These are phyloP conservation scores for Irpex rosettiformis DNA, from an alignment of 1,284 basidiomycete species.

Conservation along the genomic window DNA sequence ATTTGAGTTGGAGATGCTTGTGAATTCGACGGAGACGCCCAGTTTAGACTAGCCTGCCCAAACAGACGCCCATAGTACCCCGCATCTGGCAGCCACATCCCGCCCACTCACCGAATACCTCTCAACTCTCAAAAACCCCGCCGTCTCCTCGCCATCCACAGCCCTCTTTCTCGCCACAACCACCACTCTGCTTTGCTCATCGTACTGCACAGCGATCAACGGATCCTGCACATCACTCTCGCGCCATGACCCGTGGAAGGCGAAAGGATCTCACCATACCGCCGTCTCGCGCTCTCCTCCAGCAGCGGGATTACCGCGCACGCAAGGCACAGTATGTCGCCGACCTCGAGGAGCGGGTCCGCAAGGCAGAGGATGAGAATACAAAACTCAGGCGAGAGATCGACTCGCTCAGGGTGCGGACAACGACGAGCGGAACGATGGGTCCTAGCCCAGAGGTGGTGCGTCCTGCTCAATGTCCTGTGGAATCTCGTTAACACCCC, in stretches of 20 bases:
- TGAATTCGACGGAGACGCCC: background rate
- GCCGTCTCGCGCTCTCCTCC: slow-evolving; percentile 39
- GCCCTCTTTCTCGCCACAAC: background rate
- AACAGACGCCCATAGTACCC: slow-evolving; percentile 7
- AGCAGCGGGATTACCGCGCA: slow-evolving; percentile 63
- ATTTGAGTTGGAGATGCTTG: background rate
- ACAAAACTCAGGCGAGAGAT: slow-evolving; percentile 45
- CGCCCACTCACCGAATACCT: slow-evolving; percentile 6
- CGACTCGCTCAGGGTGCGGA: slow-evolving; percentile 25
- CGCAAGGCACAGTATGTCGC: slow-evolving; percentile 54
- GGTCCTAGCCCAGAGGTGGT: slow-evolving; percentile 41
- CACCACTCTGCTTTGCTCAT: background rate
- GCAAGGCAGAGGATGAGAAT: slow-evolving; percentile 53
- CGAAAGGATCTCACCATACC: slow-evolving; percentile 58
- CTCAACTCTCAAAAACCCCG: background rate
- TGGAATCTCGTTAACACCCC: background rate
- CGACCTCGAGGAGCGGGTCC: slow-evolving; percentile 52
- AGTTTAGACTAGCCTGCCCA: background rate
- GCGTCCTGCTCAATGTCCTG: slow-evolving; percentile 18
- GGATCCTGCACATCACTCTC: slow-evolving; percentile 6
- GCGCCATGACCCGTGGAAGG: slow-evolving; percentile 55
- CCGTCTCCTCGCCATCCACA: background rate
- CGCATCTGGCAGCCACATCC: slow-evolving; percentile 14
- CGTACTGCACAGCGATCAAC: slow-evolving; percentile 2
- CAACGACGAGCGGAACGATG: slow-evolving; percentile 12